These are phyloP conservation scores for Kwoniella botswanensis DNA, from an alignment of 768 basidiomycete genomes.

Conservation along the genomic window DNA sequence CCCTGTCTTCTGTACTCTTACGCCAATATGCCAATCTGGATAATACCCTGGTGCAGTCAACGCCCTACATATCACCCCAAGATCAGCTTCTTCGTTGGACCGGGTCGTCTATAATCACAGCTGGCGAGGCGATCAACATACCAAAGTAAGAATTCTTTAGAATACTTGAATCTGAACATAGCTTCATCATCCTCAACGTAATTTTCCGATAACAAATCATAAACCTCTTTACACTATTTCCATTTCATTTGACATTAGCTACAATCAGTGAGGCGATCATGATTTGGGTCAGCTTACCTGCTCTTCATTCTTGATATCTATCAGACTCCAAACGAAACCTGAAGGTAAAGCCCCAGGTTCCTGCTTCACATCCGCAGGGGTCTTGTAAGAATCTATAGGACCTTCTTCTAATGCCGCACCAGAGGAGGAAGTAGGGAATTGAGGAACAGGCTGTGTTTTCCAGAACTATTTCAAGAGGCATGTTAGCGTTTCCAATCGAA, in stretches of 20 bases:
- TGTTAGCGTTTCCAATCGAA: neutral
- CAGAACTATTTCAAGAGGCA: slow-evolving; percentile 69
- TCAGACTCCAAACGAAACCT: slow-evolving; percentile 86
- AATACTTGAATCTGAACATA: slow-evolving; percentile 95
- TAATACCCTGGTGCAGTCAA: slow-evolving; percentile 90
- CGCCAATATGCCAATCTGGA: slow-evolving; percentile 94
- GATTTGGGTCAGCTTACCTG: slow-evolving; percentile 64
- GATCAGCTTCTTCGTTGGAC: slow-evolving; percentile 14
- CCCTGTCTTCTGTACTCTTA: slow-evolving; percentile 84
- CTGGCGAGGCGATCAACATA: slow-evolving; percentile 50
- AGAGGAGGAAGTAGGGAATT: slow-evolving; percentile 21
- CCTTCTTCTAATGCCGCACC: slow-evolving; percentile 70
- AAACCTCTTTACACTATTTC: slow-evolving; percentile 81
- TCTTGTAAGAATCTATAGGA: slow-evolving; percentile 81
- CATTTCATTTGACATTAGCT: neutral
- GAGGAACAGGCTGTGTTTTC: slow-evolving; percentile 97
- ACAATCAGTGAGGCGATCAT: neutral
- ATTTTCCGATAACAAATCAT: slow-evolving; percentile 85
- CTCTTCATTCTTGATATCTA: slow-evolving; percentile 76
- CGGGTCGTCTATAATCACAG: neutral
- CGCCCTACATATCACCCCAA: slow-evolving; percentile 67
- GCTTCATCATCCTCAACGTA: slow-evolving; percentile 98
- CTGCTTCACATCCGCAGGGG: slow-evolving; percentile 78
- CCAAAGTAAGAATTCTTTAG: slow-evolving; percentile 92
- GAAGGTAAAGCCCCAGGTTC: slow-evolving; percentile 86